Percentiles rank a stretch among this genome's conserved stretches.
These are phyloP conservation scores for Globisporangium irregulare DNA, from an alignment of 352 stramenopile genomes.

Conservation along the genomic window DNA sequence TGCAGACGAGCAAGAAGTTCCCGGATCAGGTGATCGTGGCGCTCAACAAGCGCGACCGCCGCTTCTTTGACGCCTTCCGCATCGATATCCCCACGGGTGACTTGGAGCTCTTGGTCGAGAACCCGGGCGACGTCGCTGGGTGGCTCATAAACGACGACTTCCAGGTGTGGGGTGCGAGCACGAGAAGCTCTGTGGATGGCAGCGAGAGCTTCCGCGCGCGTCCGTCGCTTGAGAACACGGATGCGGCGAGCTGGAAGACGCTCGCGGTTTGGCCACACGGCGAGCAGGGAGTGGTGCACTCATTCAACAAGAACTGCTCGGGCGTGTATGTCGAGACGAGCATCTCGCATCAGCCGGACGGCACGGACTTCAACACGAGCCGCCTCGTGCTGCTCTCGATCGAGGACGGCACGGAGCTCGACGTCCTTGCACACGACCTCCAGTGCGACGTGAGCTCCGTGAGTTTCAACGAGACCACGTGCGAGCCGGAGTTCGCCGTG, in stretches of 20 bases:
- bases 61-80: slow-evolving; percentile 32
- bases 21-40: slow-evolving; percentile 35
- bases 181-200: slow-evolving; percentile 20
- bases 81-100: slow-evolving; percentile 30
- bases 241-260: slow-evolving; percentile 27
- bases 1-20: slow-evolving; percentile 24
- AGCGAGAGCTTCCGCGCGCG: slow-evolving; percentile 30
- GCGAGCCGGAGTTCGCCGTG: slow-evolving; percentile 22
- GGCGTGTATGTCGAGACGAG: slow-evolving; percentile 40
- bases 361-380: slow-evolving; percentile 27
- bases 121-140: slow-evolving; percentile 27
- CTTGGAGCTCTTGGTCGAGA: slow-evolving; percentile 24
- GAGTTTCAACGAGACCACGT: slow-evolving; percentile 26
- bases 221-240: slow-evolving; percentile 14
- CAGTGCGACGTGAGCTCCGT: slow-evolving; percentile 28
- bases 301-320: slow-evolving; percentile 28
- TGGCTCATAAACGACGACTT: slow-evolving; percentile 33
- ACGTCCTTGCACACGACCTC: slow-evolving; percentile 29
- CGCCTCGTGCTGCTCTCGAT: slow-evolving; percentile 41
- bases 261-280: slow-evolving; percentile 38
- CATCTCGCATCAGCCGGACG: slow-evolving; percentile 23
- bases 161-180: slow-evolving; percentile 21
- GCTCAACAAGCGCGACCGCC: slow-evolving; percentile 33
- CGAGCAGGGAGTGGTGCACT: slow-evolving; percentile 24
- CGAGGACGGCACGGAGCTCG: slow-evolving; percentile 25